phyloP scores from a whole-genome alignment of 1,284 basidiomycete species.

The Cutaneotrichosporon curvatum region DNA sequence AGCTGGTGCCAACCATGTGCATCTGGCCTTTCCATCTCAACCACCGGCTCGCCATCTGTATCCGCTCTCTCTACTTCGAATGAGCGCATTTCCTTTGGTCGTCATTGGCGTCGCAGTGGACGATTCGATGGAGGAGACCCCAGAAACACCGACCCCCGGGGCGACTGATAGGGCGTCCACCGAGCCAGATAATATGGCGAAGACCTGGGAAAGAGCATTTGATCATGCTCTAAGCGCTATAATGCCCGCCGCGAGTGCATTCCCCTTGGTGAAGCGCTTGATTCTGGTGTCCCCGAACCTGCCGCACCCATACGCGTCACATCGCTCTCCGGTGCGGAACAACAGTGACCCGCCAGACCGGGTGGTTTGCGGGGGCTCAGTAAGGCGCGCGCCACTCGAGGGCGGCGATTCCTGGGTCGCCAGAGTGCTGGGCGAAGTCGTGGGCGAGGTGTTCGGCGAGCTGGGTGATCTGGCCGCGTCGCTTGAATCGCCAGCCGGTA shows the following conservation, averaged over 20 bases:
- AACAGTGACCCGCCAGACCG: not conserved
- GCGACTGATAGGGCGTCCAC: not conserved
- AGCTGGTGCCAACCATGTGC: slow-evolving; percentile 34
- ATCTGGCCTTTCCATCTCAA: slow-evolving; percentile 30
- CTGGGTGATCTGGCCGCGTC: slow-evolving; percentile 59
- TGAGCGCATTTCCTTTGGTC: slow-evolving; percentile 37
- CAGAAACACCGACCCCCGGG: too few relatives aligned
- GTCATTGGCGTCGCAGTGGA: slow-evolving; percentile 38
- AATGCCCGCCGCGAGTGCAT: slow-evolving; percentile 57
- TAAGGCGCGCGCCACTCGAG: slow-evolving; percentile 27
- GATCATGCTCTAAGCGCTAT: slow-evolving; percentile 32
- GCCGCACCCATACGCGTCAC: not conserved
- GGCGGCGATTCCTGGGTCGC: slow-evolving; percentile 56
- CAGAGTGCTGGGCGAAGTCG: slow-evolving; percentile 75
- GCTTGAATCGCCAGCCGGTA: slow-evolving; percentile 42
- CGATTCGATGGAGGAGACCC: slow-evolving; percentile 13
- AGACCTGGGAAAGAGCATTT: slow-evolving; percentile 23
- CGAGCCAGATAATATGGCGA: not conserved
- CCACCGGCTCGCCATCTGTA: slow-evolving; percentile 35
- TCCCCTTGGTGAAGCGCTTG: slow-evolving; percentile 57
- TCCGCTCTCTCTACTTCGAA: slow-evolving; percentile 32
- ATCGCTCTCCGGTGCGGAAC: not conserved
- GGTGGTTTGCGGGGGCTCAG: not conserved
- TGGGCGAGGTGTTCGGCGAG: slow-evolving; percentile 72
- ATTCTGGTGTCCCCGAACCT: slow-evolving; percentile 49